Conservation (phyloP, 2,329 filamentous ascomycete genomes). For the Ophiostoma sp. region DNA sequence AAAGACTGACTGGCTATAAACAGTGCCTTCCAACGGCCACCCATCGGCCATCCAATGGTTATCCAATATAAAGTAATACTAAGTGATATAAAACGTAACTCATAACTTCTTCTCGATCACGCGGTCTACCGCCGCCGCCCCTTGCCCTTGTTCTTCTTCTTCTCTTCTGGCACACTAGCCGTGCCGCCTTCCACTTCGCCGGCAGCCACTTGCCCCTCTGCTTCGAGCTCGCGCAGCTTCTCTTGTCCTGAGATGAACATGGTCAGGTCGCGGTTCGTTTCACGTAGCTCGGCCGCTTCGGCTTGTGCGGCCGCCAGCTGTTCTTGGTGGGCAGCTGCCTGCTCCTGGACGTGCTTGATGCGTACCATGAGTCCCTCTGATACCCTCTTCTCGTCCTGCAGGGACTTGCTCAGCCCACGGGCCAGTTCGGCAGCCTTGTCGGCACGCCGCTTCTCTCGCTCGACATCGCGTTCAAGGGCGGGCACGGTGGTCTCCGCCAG, state of each 20-base stretch:
- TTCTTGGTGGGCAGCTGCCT: slow-evolving; percentile 58
- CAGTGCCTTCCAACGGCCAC: background rate
- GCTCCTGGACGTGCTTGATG: slow-evolving; percentile 71
- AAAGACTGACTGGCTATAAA: background rate
- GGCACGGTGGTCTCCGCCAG: slow-evolving; percentile 61
- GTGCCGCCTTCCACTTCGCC: slow-evolving; percentile 76
- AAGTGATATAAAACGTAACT: background rate
- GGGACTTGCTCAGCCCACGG: slow-evolving; percentile 69
- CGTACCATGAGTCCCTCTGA: slow-evolving; percentile 77
- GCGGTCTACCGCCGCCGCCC: slow-evolving; percentile 22
- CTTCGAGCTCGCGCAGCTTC: slow-evolving; percentile 71
- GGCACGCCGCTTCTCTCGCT: slow-evolving; percentile 66
- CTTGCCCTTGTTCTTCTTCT: slow-evolving; percentile 44
- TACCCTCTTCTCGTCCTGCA: slow-evolving; percentile 84
- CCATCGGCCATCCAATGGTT: background rate
- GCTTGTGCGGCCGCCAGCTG: slow-evolving; percentile 57
- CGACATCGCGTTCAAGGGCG: slow-evolving; percentile 69
- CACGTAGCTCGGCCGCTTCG: slow-evolving; percentile 72
- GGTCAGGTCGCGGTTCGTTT: slow-evolving; percentile 82
- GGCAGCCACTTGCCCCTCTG: slow-evolving; percentile 57
- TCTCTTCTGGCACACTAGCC: slow-evolving; percentile 62
- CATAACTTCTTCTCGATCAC: background rate
- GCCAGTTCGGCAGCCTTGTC: slow-evolving; percentile 74
- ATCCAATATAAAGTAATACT: background rate
- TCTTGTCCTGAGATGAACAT: slow-evolving; percentile 86